These are phyloP conservation scores for Pulveroboletus sp. DNA, from an alignment of 768 basidiomycete species.

Conservation along the genomic window DNA sequence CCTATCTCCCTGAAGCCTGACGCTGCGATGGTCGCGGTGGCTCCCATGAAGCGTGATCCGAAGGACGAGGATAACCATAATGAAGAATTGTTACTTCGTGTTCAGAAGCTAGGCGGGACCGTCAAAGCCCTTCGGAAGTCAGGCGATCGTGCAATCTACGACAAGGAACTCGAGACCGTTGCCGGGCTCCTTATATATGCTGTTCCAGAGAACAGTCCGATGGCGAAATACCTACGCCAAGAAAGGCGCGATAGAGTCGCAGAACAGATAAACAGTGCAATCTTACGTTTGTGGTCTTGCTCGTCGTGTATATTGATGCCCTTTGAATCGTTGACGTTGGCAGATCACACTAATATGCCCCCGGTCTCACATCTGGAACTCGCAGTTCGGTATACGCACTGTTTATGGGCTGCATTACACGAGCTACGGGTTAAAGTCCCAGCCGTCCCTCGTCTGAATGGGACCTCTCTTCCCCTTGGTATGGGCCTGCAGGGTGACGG, in stretches of 20 bases:
- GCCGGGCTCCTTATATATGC: slow-evolving; percentile 79
- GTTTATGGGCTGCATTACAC: slow-evolving; percentile 54
- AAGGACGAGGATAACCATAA: slow-evolving; percentile 40
- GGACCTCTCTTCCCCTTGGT: slow-evolving; percentile 42
- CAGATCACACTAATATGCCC: slow-evolving; percentile 50
- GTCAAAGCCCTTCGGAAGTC: slow-evolving; percentile 52
- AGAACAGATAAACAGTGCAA: slow-evolving; percentile 83
- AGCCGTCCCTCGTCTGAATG: slow-evolving; percentile 35
- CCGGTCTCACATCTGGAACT: slow-evolving; percentile 61
- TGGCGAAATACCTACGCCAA: slow-evolving; percentile 71
- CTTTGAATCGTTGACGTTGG: slow-evolving; percentile 2
- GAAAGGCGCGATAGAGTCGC: slow-evolving; percentile 77
- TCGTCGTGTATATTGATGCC: background rate
- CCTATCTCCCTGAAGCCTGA: slow-evolving; percentile 8
- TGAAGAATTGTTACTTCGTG: slow-evolving; percentile 47
- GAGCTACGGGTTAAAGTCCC: slow-evolving; percentile 45
- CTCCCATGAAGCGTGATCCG: slow-evolving; percentile 11
- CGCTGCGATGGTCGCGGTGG: slow-evolving; percentile 1
- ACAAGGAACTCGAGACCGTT: slow-evolving; percentile 68
- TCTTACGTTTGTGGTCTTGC: slow-evolving; percentile 57
- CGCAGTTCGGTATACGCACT: slow-evolving; percentile 58
- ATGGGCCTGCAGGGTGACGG: slow-evolving; percentile 16
- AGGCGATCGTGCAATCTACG: slow-evolving; percentile 55
- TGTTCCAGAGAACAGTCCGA: slow-evolving; percentile 70
- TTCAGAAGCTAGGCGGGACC: slow-evolving; percentile 63